Percentiles rank a stretch among this genome's conserved stretches.
These are phyloP conservation scores for Setaria italica DNA, from an alignment of 202 grass and related monocot genomes.

Conservation along the genomic window DNA sequence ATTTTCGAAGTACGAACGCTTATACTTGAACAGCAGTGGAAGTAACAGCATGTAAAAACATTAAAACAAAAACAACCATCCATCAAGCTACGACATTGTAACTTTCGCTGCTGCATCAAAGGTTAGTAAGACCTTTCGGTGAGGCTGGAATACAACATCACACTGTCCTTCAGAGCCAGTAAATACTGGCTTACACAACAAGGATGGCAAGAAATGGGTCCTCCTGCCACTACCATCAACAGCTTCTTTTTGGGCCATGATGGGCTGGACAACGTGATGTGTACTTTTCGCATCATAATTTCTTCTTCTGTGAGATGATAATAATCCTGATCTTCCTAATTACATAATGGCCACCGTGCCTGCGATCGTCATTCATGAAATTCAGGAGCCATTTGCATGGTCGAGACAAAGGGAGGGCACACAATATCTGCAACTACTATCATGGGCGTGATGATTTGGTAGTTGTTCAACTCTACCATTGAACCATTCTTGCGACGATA, in stretches of 20 bases:
- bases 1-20: neutral
- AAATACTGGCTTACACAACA: neutral
- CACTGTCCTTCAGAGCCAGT: no score
- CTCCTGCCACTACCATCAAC: no score
- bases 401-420: neutral
- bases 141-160: no score
- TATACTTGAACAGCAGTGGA: neutral
- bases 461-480: neutral
- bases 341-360: neutral
- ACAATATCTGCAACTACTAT: neutral
- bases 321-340: neutral
- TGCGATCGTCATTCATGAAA: neutral
- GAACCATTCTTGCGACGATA: slow-evolving; percentile 3
- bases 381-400: neutral
- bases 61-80: neutral
- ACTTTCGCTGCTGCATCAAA: neutral
- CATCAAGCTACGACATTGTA: neutral
- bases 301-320: neutral
- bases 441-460: neutral
- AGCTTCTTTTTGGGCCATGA: neutral
- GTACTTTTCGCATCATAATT: neutral
- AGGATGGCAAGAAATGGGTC: neutral
- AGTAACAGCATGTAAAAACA: neutral
- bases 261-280: neutral
- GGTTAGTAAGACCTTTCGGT: neutral